Base-by-base conservation (phyloP, 306 rosid species). In the Medicago arabica region DNA sequence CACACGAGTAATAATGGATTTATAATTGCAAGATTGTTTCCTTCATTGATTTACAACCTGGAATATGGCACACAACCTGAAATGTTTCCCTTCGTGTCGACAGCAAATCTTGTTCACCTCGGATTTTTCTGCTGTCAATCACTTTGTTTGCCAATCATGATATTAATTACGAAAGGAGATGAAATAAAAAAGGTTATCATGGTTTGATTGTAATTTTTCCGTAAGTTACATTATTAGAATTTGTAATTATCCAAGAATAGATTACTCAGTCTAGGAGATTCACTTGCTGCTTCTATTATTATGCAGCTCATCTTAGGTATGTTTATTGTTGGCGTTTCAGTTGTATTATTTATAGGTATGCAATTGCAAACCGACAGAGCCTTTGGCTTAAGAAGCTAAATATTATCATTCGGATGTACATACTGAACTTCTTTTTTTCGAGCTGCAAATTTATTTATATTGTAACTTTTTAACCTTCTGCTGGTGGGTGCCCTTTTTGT, bases 1-100 rank as follows among this genome's bases (percentile, higher is more conserved):
- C 55, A 80, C 89, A 46, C 38, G 88, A 82, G 58, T 85, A 75
- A 76, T 86, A 72, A 69, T 66, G 43, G 55, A 66, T 70, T 73
- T 65, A 66, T 50, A 41, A 68, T n/a, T 49, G 65, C 60, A 72
- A 71, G 23, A 59, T 82, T 16, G 34, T 58, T 57, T 28, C 44
- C 55, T 39, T 11, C 57, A 13, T 44, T 12, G 31, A 58, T 55
- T 75, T 43, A 43, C 82, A 51, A 51, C 18, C 58, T 39, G 69
- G 75, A 53, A 62, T 67, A 43, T 43, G 54, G 15, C 74, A 25
- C 41, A 12, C 59, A 68, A 25, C 57, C 54, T 16, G 73, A 40
- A 63, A 66, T 76, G 49, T 38, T 78, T 71, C 16, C 67, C 47
- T 69, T 75, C 79, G 9, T 40, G 40, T 53, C 53, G 13, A 50